Percentiles rank a stretch among this genome's conserved stretches.
phyloP scores from a whole-genome alignment of 371 early-diverging fungal genomes.

The Batkoa obscura region DNA sequence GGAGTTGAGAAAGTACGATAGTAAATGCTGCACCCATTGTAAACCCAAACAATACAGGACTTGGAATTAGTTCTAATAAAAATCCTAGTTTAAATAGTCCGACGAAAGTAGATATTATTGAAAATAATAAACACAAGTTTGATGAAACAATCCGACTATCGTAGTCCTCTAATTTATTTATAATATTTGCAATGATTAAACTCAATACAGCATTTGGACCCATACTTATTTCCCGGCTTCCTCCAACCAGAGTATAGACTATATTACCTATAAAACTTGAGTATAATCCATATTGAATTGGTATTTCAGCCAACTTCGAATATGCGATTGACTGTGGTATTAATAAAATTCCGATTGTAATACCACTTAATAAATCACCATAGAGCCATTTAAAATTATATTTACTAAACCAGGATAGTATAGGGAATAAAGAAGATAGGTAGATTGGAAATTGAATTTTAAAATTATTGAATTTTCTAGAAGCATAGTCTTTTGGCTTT shows the following conservation, averaged over 20 bases:
- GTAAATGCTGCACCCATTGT: slow-evolving; percentile 53
- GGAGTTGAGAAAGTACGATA: slow-evolving; percentile 59
- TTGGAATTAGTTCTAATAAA: slow-evolving; percentile 64
- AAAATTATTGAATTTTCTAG: no score
- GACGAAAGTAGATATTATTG: slow-evolving; percentile 17
- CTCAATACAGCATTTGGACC: slow-evolving; percentile 76
- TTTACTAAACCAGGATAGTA: slow-evolving; percentile 11
- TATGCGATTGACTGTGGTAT: slow-evolving; percentile 75
- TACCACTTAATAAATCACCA: slow-evolving; percentile 61
- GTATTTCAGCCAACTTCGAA: slow-evolving; percentile 59
- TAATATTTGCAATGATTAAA: slow-evolving; percentile 35
- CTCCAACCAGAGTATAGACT: slow-evolving; percentile 58
- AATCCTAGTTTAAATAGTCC: slow-evolving; percentile 61
- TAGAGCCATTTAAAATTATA: slow-evolving; percentile 37
- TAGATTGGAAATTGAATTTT: neutral
- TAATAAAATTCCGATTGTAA: slow-evolving; percentile 66
- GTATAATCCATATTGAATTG: slow-evolving; percentile 74
- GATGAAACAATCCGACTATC: neutral
- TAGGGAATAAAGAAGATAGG: neutral
- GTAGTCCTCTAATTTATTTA: slow-evolving; percentile 27
- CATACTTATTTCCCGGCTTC: slow-evolving; percentile 70
- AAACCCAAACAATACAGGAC: slow-evolving; percentile 50
- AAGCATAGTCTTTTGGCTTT: no score
- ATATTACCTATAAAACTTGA: slow-evolving; percentile 56
- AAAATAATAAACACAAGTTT: neutral